These are phyloP conservation scores for Jamesozyma jinghongensis DNA, from an alignment of 805 yeast genomes.

Conservation along the genomic window DNA sequence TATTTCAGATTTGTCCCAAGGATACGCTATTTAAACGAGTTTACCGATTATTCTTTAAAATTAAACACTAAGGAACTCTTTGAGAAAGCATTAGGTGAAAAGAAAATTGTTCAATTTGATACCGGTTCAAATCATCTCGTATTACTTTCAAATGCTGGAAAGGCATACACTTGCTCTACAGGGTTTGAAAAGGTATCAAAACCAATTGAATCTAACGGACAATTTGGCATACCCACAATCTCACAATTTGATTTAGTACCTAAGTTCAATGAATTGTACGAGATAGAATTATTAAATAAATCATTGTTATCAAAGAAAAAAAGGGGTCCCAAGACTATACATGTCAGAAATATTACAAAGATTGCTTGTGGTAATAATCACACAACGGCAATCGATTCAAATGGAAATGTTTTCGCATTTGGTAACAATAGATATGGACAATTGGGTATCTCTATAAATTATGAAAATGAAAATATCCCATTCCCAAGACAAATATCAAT, in stretches of 20 bases:
- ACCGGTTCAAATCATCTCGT: conserved; percentile 65
- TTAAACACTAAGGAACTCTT: conserved; percentile 15
- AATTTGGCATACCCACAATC: conserved; percentile 68
- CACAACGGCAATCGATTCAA: conserved; percentile 55
- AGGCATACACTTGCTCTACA: conserved; percentile 55
- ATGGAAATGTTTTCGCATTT: conserved; percentile 74
- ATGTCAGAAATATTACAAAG: conserved; percentile 37
- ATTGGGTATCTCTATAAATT: conserved; percentile 58
- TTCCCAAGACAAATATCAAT: conserved; percentile 50
- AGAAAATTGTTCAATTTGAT: conserved; percentile 38
- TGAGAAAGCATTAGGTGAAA: conserved; percentile 38
- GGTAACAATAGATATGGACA: conserved; percentile 85
- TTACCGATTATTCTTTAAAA: conserved; percentile 12
- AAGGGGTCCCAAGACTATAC: background rate
- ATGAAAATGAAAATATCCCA: conserved; percentile 58
- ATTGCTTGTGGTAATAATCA: conserved; percentile 72
- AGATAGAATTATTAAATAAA: conserved; percentile 31
- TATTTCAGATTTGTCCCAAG: conserved; percentile 1
- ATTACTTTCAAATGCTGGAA: conserved; percentile 49
- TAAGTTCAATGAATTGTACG: conserved; percentile 38
- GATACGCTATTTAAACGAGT: background rate
- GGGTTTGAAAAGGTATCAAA: conserved; percentile 29
- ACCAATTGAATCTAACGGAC: conserved; percentile 47
- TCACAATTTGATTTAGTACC: conserved; percentile 60
- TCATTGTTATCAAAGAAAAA: conserved; percentile 6